Conservation (phyloP, 129 eudicot species). For the Pulicaria dysenterica region DNA sequence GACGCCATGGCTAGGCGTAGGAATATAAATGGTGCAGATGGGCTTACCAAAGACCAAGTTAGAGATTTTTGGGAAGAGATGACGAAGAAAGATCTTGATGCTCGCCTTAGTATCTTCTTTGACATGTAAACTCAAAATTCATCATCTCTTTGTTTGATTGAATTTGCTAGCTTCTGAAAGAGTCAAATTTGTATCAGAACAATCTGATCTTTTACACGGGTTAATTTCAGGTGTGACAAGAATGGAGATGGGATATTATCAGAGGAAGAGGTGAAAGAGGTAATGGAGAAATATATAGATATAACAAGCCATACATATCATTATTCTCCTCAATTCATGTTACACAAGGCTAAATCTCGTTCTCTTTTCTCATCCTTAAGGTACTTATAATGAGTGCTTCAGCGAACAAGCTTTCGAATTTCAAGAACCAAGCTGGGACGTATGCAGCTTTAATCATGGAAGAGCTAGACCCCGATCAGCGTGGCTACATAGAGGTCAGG, state of each 20-base stretch:
- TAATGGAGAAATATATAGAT: slow-evolving; percentile 29
- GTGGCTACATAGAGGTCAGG: slow-evolving; percentile 83
- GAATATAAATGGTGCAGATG: slow-evolving; percentile 43
- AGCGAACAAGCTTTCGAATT: slow-evolving; percentile 85
- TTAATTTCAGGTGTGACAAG: slow-evolving; percentile 86
- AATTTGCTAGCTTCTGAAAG: neutral
- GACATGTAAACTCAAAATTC: slow-evolving; percentile 58
- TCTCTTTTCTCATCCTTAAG: slow-evolving; percentile 36
- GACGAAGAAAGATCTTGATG: slow-evolving; percentile 69
- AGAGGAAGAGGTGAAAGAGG: slow-evolving; percentile 96
- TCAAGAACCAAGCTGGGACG: slow-evolving; percentile 72
- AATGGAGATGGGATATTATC: slow-evolving; percentile 93
- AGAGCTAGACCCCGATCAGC: slow-evolving; percentile 91
- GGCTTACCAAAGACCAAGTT: slow-evolving; percentile 55
- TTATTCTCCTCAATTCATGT: neutral
- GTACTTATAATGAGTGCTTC: slow-evolving; percentile 94
- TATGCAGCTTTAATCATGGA: slow-evolving; percentile 97
- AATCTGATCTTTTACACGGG: slow-evolving; percentile 1
- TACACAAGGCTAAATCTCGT: slow-evolving; percentile 19
- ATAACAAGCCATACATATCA: no score
- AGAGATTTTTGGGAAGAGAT: slow-evolving; percentile 82
- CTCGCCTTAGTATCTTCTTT: slow-evolving; percentile 89
- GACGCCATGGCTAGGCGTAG: slow-evolving; percentile 84
- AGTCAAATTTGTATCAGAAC: neutral
- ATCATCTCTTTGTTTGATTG: neutral